A percentile compares a stretch with the other conserved stretches of the same genome.
phyloP scores from a whole-genome alignment of 768 basidiomycete genomes.

The Boletus sp. region DNA sequence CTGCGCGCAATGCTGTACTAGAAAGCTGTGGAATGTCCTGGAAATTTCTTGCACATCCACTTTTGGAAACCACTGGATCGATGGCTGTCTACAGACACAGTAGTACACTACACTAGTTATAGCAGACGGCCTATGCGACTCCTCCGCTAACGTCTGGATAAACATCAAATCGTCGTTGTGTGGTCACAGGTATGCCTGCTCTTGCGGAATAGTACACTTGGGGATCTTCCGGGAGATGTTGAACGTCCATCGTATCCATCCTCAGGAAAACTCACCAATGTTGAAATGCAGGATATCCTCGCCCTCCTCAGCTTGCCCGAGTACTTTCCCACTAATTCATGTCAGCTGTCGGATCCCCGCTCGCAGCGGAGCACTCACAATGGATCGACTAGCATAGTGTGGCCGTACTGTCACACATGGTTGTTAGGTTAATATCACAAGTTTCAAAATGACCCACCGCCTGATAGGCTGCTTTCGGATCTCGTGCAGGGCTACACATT shows the following conservation, averaged over 20 bases:
- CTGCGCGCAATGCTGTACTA: constrained; percentile 33
- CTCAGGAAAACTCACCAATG: constrained; percentile 58
- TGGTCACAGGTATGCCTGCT: constrained; percentile 86
- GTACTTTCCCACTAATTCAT: constrained; percentile 60
- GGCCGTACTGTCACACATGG: constrained; percentile 65
- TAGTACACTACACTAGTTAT: neutral
- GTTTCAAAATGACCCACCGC: constrained; percentile 51
- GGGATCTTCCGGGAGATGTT: constrained; percentile 50
- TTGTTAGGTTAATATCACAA: neutral
- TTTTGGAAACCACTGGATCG: constrained; percentile 15
- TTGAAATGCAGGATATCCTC: constrained; percentile 78
- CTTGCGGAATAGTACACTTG: constrained; percentile 62
- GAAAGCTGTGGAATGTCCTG: constrained; percentile 34
- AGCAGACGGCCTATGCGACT: too few relatives aligned
- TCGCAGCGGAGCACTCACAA: constrained; percentile 49
- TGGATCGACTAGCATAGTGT: constrained; percentile 88
- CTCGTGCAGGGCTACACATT: constrained; percentile 94
- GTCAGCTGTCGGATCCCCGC: constrained; percentile 4
- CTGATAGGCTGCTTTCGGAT: constrained; percentile 79
- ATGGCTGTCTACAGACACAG: too few relatives aligned
- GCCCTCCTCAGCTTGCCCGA: constrained; percentile 69
- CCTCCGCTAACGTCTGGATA: constrained; percentile 66
- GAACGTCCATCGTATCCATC: neutral
- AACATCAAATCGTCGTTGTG: constrained; percentile 88
- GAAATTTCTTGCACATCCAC: constrained; percentile 24